These are phyloP conservation scores for Elongisporangium prolatum DNA, from an alignment of 352 stramenopile species.

Conservation along the genomic window DNA sequence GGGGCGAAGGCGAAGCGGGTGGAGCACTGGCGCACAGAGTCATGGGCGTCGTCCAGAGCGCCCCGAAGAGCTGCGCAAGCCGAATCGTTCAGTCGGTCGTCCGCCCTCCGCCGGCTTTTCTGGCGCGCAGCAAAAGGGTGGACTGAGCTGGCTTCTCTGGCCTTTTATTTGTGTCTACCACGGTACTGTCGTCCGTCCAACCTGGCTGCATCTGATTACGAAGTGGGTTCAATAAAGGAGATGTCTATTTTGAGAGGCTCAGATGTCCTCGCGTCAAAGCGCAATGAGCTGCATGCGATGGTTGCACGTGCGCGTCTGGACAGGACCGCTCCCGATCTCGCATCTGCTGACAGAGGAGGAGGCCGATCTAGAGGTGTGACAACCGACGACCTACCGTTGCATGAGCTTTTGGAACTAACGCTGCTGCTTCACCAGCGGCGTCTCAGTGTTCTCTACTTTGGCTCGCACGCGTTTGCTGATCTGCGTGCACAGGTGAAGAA, in stretches of 20 bases:
- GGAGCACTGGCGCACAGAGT: background rate
- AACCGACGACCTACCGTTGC: too few relatives aligned
- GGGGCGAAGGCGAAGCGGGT: too few relatives aligned
- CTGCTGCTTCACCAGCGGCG: conserved; percentile 14
- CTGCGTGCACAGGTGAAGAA: conserved; percentile 33
- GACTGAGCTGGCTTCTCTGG: background rate
- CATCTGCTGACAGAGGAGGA: conserved; percentile 26
- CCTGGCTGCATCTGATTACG: conserved; percentile 3
- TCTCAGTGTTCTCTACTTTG: conserved; percentile 31
- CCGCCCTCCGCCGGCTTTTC: background rate
- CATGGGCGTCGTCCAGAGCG: background rate
- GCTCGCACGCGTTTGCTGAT: conserved; percentile 24
- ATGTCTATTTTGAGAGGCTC: conserved; percentile 1
- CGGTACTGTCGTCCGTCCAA: background rate
- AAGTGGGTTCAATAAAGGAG: background rate
- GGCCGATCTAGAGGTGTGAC: conserved; percentile 18
- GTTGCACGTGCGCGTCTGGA: conserved; percentile 36
- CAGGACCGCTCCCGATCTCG: conserved; percentile 39
- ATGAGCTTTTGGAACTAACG: background rate
- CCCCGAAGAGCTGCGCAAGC: background rate
- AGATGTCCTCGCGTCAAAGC: background rate
- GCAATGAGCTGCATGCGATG: conserved; percentile 24
- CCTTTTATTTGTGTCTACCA: background rate
- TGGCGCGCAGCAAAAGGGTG: background rate
- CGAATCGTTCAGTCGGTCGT: background rate